A percentile compares a stretch with the other conserved stretches of the same genome.
Evolutionary conservation across 1,284 basidiomycete genomes (phyloP).

Genomic region (Cutaneotrichosporon arboriforme): DNA sequence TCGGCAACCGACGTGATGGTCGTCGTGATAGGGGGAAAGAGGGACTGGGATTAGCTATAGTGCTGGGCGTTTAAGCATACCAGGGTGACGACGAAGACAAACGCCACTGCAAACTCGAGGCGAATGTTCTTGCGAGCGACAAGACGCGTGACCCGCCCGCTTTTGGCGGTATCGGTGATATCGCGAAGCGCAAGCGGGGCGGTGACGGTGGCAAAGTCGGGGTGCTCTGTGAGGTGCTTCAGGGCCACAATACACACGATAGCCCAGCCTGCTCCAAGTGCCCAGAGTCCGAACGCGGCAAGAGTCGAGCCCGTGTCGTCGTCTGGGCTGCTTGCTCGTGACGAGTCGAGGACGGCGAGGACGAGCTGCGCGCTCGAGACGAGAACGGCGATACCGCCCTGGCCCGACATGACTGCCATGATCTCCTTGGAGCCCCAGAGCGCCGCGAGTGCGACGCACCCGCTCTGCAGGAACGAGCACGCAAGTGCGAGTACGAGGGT

Average conservation of each 20-base stretch:
- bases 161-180: slow-evolving; percentile 5
- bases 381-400: slow-evolving; percentile 46
- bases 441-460: slow-evolving; percentile 39
- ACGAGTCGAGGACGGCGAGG: slow-evolving; percentile 32
- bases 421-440: slow-evolving; percentile 39
- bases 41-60: slow-evolving; percentile 57
- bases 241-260: slow-evolving; percentile 28
- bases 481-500: slow-evolving; percentile 35
- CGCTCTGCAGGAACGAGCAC: slow-evolving; percentile 43
- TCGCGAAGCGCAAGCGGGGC: slow-evolving; percentile 15
- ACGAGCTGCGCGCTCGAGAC: slow-evolving; percentile 41
- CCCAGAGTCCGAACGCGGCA: slow-evolving; percentile 42
- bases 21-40: slow-evolving; percentile 77
- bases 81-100: slow-evolving; percentile 71
- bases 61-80: no score
- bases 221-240: slow-evolving; percentile 25
- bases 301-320: slow-evolving; percentile 13
- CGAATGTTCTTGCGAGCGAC: slow-evolving; percentile 57
- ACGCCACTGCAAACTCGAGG: slow-evolving; percentile 68
- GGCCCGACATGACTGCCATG: slow-evolving; percentile 47
- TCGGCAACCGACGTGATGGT: slow-evolving; percentile 64
- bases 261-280: slow-evolving; percentile 2
- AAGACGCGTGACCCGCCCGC: slow-evolving; percentile 20
- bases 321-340: not conserved
- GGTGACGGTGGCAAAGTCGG: slow-evolving; percentile 20